A percentile compares a stretch with the other conserved stretches of the same genome.
Evolutionary conservation across 176 grass and related monocot genomes (phyloP).

Genomic region (Musa itinerans): DNA sequence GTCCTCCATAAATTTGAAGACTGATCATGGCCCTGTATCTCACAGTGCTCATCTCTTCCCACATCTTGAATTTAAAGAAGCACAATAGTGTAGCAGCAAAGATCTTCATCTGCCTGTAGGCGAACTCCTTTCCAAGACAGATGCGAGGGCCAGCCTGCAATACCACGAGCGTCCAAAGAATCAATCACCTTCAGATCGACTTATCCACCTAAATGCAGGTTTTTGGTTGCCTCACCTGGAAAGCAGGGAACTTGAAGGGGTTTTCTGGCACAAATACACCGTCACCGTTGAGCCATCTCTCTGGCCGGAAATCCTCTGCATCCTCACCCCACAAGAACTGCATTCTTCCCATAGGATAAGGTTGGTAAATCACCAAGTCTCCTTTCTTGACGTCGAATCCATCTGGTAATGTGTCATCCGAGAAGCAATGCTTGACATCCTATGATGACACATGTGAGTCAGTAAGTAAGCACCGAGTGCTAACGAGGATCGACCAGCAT

Average conservation of each 20-base stretch:
- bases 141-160: neutral
- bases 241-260: slow-evolving; percentile 20
- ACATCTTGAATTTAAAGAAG: neutral
- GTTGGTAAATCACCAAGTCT: neutral
- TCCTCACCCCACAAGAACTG: slow-evolving; percentile 5
- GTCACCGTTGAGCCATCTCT: neutral
- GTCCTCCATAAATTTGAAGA: neutral
- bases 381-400: slow-evolving; percentile 9
- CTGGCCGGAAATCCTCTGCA: neutral
- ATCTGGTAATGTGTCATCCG: neutral
- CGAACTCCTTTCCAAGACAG: neutral
- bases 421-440: neutral
- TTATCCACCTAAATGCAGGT: no score
- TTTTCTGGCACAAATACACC: slow-evolving; percentile 20
- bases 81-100: neutral
- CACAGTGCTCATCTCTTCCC: neutral
- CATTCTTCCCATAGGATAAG: neutral
- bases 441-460: neutral
- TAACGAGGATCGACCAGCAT: neutral
- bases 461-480: no score
- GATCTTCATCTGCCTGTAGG: neutral
- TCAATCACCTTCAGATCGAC: neutral
- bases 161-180: neutral
- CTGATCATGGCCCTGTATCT: neutral
- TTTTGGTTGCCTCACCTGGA: slow-evolving; percentile 12